Evolutionary conservation across 31 red algal genomes (phyloP).

Genomic region (Porphyra umbilicalis): DNA sequence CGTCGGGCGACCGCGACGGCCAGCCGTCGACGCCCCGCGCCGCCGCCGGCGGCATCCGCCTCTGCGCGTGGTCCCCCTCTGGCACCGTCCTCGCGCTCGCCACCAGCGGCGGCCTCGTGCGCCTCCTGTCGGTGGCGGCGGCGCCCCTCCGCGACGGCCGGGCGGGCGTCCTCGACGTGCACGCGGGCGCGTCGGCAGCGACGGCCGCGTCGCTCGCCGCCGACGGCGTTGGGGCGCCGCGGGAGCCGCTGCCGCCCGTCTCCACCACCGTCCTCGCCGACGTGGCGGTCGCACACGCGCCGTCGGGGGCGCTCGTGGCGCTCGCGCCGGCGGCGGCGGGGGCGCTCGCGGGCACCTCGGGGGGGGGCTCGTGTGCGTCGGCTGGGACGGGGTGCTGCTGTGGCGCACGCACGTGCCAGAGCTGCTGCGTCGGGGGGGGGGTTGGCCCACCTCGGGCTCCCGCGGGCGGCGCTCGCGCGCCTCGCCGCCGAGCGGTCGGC

Average conservation of each 20-base stretch:
- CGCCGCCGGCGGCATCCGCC: background rate
- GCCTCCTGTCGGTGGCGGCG: background rate
- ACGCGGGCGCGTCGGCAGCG: background rate
- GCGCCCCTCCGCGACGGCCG: background rate
- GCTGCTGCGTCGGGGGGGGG: slow-evolving; percentile 38
- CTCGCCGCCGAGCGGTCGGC: background rate
- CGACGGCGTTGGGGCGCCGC: background rate
- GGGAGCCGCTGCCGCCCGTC: slow-evolving; percentile 10
- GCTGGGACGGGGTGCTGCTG: slow-evolving; percentile 52
- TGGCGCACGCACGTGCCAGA: slow-evolving; percentile 69
- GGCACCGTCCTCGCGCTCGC: slow-evolving; percentile 13
- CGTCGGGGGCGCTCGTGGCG: slow-evolving; percentile 14
- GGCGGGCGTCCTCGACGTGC: background rate
- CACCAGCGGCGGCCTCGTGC: slow-evolving; percentile 18
- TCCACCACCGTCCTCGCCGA: slow-evolving; percentile 15
- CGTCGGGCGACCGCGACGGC: background rate
- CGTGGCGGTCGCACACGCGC: slow-evolving; percentile 30
- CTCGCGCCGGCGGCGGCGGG: slow-evolving; percentile 43
- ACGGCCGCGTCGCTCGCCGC: background rate
- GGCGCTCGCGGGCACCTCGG: slow-evolving; percentile 45
- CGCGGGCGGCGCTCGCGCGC: background rate
- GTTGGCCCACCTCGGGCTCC: slow-evolving; percentile 33
- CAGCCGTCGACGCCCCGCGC: too few relatives aligned
- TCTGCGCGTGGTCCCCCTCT: background rate
- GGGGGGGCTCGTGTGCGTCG: slow-evolving; percentile 41